phyloP scores from a whole-genome alignment of 2,329 filamentous ascomycete genomes.

The Xylogone sp. region DNA sequence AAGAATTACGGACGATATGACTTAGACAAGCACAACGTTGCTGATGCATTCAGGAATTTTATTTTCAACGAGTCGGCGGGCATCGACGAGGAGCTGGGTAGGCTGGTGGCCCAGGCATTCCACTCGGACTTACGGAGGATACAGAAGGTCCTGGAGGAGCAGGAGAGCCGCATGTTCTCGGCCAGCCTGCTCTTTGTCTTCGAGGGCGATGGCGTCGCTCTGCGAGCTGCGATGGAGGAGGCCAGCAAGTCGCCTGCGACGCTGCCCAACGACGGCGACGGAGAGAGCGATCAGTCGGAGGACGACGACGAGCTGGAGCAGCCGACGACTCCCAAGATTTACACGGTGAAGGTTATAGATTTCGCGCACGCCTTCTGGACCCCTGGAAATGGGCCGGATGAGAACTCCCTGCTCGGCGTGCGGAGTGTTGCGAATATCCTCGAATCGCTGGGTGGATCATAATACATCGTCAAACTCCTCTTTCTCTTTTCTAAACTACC shows the following conservation, averaged over 20 bases:
- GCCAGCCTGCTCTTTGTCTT: slow-evolving; percentile 55
- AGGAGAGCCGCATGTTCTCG: slow-evolving; percentile 62
- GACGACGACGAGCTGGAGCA: slow-evolving; percentile 51
- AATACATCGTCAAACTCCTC: not conserved
- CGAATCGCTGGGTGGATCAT: slow-evolving; percentile 38
- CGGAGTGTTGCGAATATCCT: slow-evolving; percentile 70
- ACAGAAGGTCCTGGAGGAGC: slow-evolving; percentile 46
- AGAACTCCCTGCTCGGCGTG: slow-evolving; percentile 76
- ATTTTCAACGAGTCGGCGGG: slow-evolving; percentile 55
- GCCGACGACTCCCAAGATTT: slow-evolving; percentile 60
- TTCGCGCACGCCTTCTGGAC: slow-evolving; percentile 89
- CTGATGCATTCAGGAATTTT: slow-evolving; percentile 51
- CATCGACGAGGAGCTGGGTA: slow-evolving; percentile 56
- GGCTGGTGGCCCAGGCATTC: slow-evolving; percentile 51
- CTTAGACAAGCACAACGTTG: slow-evolving; percentile 51
- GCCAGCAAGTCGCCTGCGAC: slow-evolving; percentile 25
- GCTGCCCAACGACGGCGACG: slow-evolving; percentile 17
- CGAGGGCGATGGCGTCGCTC: slow-evolving; percentile 56
- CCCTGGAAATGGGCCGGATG: slow-evolving; percentile 77
- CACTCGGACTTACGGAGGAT: slow-evolving; percentile 49
- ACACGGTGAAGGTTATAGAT: slow-evolving; percentile 84
- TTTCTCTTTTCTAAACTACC: not conserved
- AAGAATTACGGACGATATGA: slow-evolving; percentile 56
- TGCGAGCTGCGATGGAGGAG: slow-evolving; percentile 35
- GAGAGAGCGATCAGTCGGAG: slow-evolving; percentile 35